Conservation (phyloP, 1,284 basidiomycete genomes). For the Coriolopsis trogii region DNA sequence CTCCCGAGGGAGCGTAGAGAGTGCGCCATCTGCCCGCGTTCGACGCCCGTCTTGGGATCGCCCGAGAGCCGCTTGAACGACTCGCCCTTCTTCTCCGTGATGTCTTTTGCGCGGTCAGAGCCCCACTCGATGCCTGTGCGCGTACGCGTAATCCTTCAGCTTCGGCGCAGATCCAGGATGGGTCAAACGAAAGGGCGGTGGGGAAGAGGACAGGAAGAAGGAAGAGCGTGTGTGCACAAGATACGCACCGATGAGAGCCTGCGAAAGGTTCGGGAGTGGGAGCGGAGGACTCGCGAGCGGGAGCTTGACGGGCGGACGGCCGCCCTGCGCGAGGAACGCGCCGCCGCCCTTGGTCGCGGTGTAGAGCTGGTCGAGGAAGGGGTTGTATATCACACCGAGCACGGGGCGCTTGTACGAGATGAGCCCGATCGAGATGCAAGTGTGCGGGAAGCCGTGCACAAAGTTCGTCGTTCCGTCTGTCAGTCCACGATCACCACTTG, state of each 20-base stretch:
- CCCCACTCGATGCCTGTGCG: constrained; percentile 97
- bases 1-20: constrained; percentile 84
- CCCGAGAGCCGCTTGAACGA: constrained; percentile 82
- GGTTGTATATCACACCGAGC: constrained; percentile 92
- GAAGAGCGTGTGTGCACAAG: no score
- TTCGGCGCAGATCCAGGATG: no score
- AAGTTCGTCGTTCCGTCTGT: constrained; percentile 96
- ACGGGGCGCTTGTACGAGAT: constrained; percentile 82
- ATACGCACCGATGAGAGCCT: constrained; percentile 74
- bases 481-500: no score
- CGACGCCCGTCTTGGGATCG: constrained; percentile 63
- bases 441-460: constrained; percentile 88
- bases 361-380: constrained; percentile 88
- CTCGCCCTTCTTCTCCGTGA: constrained; percentile 66
- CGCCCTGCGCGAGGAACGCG: constrained; percentile 68
- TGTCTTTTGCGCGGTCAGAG: constrained; percentile 68
- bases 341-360: constrained; percentile 81
- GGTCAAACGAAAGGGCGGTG: no score
- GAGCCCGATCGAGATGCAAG: constrained; percentile 90
- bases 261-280: constrained; percentile 73
- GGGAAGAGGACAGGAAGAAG: no score
- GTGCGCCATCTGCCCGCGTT: constrained; percentile 86
- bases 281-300: constrained; percentile 66
- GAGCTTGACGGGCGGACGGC: constrained; percentile 63
- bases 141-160: no score